Evolutionary conservation across 169 alveolate genomes (phyloP).

Genomic region (Besnoitia besnoiti): DNA sequence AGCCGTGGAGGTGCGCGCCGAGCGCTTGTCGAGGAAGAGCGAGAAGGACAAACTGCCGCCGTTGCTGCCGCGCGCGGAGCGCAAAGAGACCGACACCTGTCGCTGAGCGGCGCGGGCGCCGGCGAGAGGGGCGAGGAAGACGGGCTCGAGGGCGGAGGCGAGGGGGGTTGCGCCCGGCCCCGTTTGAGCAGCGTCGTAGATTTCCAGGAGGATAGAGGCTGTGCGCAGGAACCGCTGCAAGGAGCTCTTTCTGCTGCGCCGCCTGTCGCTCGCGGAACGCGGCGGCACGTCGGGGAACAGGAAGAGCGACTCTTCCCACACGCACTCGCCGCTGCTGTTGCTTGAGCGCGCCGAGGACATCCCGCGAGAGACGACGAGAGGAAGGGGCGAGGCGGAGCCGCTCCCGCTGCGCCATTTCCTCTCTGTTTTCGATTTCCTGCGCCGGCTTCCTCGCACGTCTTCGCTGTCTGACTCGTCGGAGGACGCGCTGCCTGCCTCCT

Average conservation of each 20-base stretch:
- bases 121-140: neutral
- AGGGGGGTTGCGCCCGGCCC: neutral
- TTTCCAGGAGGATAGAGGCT: neutral
- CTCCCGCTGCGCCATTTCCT: neutral
- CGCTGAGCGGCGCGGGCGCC: neutral
- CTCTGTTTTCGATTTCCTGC: neutral
- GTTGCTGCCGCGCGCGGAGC: neutral
- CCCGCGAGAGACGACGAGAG: neutral
- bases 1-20: neutral
- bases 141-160: neutral
- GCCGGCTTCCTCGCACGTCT: neutral
- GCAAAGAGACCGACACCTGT: neutral
- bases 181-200: neutral
- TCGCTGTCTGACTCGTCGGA: too few species aligned
- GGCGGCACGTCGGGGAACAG: neutral
- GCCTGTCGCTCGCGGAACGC: neutral
- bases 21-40: neutral
- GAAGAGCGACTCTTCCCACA: neutral
- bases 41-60: neutral
- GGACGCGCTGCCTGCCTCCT: neutral
- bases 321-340: conserved; percentile 44
- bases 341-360: neutral
- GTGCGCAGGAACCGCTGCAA: neutral
- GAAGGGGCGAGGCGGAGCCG: neutral
- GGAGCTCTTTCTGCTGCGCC: too few species aligned